A percentile compares a stretch with the other conserved stretches of the same genome.
Conservation (phyloP, 176 grass and related monocot genomes). For the Zoysia pacifica region DNA sequence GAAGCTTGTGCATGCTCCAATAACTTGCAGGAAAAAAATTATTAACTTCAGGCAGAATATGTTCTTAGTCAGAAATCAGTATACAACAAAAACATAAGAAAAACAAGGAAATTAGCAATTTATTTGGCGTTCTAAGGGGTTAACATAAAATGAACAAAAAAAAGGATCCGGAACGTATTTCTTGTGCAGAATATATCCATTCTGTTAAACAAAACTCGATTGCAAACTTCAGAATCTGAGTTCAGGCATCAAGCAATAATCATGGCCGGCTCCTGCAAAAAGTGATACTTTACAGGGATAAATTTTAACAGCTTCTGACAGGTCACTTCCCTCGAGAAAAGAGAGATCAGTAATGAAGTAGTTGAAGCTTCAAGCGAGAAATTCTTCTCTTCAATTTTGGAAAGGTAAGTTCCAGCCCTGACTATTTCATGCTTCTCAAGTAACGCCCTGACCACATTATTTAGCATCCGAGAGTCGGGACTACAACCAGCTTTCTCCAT, state of each 20-base stretch:
- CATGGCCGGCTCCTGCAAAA: background rate
- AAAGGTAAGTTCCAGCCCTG: background rate
- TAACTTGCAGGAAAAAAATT: too few species aligned
- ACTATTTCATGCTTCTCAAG: background rate
- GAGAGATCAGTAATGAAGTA: background rate
- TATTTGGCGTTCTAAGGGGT: background rate
- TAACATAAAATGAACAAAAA: background rate
- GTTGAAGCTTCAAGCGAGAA: background rate
- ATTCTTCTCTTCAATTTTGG: background rate
- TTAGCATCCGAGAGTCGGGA: background rate
- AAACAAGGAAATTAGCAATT: background rate
- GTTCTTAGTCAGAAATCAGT: background rate
- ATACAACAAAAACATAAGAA: background rate
- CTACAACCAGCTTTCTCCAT: background rate
- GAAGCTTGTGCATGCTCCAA: too few species aligned
- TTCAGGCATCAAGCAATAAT: background rate
- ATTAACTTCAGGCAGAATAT: background rate
- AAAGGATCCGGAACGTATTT: background rate
- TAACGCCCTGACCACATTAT: background rate
- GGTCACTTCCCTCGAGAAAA: background rate
- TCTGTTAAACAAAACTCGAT: background rate
- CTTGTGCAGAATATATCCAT: background rate
- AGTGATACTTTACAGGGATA: background rate
- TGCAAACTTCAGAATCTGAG: background rate
- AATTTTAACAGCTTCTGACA: background rate